Percentiles rank a stretch among this genome's conserved stretches.
These are phyloP conservation scores for Ogataea polymorpha DNA, from an alignment of 805 yeast genomes.

Conservation along the genomic window DNA sequence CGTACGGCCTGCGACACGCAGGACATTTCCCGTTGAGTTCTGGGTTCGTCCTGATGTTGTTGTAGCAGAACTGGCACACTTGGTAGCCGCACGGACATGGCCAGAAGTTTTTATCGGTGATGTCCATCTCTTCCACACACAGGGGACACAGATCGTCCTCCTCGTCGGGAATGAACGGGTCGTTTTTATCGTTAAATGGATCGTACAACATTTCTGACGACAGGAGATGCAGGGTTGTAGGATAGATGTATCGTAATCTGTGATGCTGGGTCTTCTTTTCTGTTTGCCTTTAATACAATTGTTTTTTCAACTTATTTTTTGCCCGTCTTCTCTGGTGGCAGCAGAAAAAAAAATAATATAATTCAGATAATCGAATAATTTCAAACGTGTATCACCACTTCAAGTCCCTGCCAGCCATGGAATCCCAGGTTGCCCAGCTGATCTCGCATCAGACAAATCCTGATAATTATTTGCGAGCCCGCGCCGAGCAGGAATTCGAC, in stretches of 20 bases:
- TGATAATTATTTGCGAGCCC: slow-evolving; percentile 49
- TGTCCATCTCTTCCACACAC: slow-evolving; percentile 97
- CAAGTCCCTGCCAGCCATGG: slow-evolving; percentile 9
- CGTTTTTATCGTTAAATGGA: slow-evolving; percentile 32
- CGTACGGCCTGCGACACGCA: slow-evolving; percentile 92
- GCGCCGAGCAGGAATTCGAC: slow-evolving; percentile 51
- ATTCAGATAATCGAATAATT: neutral
- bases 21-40: slow-evolving; percentile 96
- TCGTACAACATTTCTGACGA: slow-evolving; percentile 18
- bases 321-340: neutral
- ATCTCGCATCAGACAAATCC: slow-evolving; percentile 29
- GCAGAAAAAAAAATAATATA: neutral
- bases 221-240: neutral
- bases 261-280: neutral
- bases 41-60: slow-evolving; percentile 92
- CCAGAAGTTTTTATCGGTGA: slow-evolving; percentile 90
- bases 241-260: neutral
- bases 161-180: slow-evolving; percentile 68
- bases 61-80: slow-evolving; percentile 96
- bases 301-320: slow-evolving; percentile 1
- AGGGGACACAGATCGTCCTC: slow-evolving; percentile 87
- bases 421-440: slow-evolving; percentile 14
- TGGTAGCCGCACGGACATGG: slow-evolving; percentile 99
- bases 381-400: slow-evolving; percentile 1
- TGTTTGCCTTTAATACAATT: slow-evolving; percentile 4